Conservation (phyloP, 306 rosid genomes). For the Pachyrhizus erosus region DNA sequence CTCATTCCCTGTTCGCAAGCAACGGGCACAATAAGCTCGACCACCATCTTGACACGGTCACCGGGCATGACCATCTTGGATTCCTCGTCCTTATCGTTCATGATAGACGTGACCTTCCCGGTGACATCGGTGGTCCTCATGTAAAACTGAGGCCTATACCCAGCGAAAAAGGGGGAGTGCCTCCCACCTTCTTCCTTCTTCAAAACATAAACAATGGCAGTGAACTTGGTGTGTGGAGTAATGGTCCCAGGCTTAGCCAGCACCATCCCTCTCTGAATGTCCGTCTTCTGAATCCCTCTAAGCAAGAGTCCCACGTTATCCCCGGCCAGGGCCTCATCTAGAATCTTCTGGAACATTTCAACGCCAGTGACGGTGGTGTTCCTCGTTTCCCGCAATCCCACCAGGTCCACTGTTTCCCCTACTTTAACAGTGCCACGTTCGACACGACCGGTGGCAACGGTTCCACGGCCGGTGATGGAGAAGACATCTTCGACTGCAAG, state of each 20-base stretch:
- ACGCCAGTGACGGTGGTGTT: conserved; percentile 82
- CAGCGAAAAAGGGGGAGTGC: conserved; percentile 80
- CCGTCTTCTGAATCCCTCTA: conserved; percentile 80
- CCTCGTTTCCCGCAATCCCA: conserved; percentile 75
- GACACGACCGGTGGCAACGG: conserved; percentile 86
- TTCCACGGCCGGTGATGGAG: conserved; percentile 88
- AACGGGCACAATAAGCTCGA: conserved; percentile 75
- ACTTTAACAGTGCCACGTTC: conserved; percentile 72
- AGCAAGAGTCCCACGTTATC: conserved; percentile 84
- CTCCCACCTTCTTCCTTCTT: conserved; percentile 95
- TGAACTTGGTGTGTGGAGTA: conserved; percentile 81
- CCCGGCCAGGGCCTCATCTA: conserved; percentile 88
- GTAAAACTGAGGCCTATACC: conserved; percentile 88
- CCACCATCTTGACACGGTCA: conserved; percentile 85
- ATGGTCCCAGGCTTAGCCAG: conserved; percentile 85
- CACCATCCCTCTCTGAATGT: conserved; percentile 93
- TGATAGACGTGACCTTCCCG: conserved; percentile 67
- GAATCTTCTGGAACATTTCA: conserved; percentile 90
- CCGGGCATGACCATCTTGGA: conserved; percentile 97
- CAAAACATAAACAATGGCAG: conserved; percentile 80
- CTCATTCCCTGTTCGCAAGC: conserved; percentile 94
- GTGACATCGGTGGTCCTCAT: conserved; percentile 96
- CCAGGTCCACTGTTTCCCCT: conserved; percentile 74
- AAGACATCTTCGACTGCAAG: conserved; percentile 85
- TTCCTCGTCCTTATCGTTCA: conserved; percentile 89